These are phyloP conservation scores for Microbotryum lychnidis-dioicae DNA, from an alignment of 1,284 basidiomycete species.

Conservation along the genomic window DNA sequence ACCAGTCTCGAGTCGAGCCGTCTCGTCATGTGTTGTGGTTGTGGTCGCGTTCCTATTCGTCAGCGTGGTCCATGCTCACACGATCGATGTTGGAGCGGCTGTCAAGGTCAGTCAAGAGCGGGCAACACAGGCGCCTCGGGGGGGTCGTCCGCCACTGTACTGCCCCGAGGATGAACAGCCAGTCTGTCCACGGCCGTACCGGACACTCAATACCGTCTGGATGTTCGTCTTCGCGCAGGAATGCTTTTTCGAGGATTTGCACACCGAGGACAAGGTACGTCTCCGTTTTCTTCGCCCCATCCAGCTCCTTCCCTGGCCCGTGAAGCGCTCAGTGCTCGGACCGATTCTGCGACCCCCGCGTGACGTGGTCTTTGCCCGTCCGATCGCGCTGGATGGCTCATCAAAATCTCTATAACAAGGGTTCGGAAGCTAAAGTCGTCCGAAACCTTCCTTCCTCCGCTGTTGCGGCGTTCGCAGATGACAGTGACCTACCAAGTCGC, in stretches of 20 bases:
- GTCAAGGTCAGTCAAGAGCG: not conserved
- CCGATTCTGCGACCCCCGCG: not conserved
- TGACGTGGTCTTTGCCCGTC: too few relatives aligned
- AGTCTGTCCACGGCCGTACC: too few relatives aligned
- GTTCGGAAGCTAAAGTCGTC: not conserved
- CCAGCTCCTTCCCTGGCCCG: not conserved
- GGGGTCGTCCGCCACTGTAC: not conserved
- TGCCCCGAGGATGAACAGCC: too few relatives aligned
- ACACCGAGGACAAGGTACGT: conserved; percentile 80
- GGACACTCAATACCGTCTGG: conserved; percentile 46
- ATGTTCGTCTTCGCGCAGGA: conserved; percentile 73
- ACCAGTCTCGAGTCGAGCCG: too few relatives aligned
- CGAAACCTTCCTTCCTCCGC: too few relatives aligned
- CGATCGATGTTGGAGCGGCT: conserved; percentile 28
- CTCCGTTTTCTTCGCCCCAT: conserved; percentile 12
- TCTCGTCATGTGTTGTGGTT: too few relatives aligned
- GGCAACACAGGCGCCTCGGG: not conserved
- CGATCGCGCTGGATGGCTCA: too few relatives aligned
- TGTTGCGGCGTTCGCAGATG: conserved; percentile 58
- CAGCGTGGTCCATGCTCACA: conserved; percentile 16
- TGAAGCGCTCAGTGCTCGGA: not conserved
- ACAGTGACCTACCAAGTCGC: conserved; percentile 98
- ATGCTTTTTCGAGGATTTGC: conserved; percentile 97
- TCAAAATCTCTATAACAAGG: too few relatives aligned
- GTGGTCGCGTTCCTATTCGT: too few relatives aligned